phyloP scores from a whole-genome alignment of 2,329 filamentous ascomycete genomes.

The Aspergillus pseudoterreus region DNA sequence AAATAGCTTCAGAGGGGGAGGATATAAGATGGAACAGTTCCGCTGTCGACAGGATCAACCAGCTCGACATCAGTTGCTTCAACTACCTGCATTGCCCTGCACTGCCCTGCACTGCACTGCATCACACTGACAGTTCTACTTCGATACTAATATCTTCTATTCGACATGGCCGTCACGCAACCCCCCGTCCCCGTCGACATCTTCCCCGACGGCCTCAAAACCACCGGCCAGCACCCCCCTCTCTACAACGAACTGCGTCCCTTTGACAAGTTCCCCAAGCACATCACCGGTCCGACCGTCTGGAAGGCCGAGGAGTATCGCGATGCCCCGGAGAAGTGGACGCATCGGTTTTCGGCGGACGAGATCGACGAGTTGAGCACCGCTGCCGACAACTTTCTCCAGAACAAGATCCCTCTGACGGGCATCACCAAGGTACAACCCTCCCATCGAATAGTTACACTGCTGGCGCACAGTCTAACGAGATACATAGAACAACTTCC shows the following conservation, averaged over 20 bases:
- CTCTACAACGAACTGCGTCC: slow-evolving; percentile 62
- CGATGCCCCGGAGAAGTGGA: slow-evolving; percentile 65
- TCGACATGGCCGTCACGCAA: slow-evolving; percentile 33
- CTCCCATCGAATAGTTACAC: background rate
- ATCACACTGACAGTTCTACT: too few relatives aligned
- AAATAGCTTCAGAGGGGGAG: too few relatives aligned
- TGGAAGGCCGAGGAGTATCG: slow-evolving; percentile 67
- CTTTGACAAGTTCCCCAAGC: slow-evolving; percentile 66
- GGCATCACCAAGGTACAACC: slow-evolving; percentile 59
- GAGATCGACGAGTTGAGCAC: slow-evolving; percentile 66
- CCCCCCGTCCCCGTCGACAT: slow-evolving; percentile 41
- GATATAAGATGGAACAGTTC: background rate
- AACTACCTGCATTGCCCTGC: background rate
- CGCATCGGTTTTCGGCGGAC: slow-evolving; percentile 62
- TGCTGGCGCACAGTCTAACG: too few relatives aligned
- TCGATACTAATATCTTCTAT: background rate
- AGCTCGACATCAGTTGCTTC: background rate
- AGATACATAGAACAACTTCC: slow-evolving; percentile 51
- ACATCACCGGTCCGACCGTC: slow-evolving; percentile 68
- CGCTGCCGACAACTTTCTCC: slow-evolving; percentile 67
- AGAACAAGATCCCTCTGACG: slow-evolving; percentile 62
- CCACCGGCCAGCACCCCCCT: slow-evolving; percentile 69
- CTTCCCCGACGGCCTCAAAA: slow-evolving; percentile 65
- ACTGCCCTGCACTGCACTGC: too few relatives aligned
- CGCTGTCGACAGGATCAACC: background rate